Evolutionary conservation across 495 filamentous ascomycete species (phyloP).

Genomic region (Xylaria longipes): DNA sequence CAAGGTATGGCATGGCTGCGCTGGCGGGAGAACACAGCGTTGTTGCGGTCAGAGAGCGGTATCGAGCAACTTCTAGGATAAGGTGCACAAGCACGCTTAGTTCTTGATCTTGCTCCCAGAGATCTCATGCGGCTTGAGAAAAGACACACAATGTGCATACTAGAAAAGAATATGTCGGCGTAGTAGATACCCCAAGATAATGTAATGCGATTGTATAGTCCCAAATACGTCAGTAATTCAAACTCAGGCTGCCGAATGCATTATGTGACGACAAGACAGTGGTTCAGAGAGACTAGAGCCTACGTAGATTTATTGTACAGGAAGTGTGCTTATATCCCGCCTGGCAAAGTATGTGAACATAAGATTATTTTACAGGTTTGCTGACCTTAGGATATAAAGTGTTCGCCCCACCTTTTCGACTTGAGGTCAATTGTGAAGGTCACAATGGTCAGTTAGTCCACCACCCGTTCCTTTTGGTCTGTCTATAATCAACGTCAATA

Average conservation of each 20-base stretch:
- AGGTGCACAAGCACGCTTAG: not conserved
- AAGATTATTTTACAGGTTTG: not conserved
- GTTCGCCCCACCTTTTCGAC: not conserved
- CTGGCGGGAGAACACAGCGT: conserved; percentile 75
- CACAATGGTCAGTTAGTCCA: too few species aligned
- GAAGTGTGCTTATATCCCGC: not conserved
- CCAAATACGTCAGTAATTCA: not conserved
- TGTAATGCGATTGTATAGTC: not conserved
- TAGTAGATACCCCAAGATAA: not conserved
- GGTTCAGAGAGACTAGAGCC: not conserved
- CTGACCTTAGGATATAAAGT: not conserved
- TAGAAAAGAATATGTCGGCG: not conserved
- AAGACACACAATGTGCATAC: not conserved
- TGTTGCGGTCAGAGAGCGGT: conserved; percentile 46
- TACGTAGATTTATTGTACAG: not conserved
- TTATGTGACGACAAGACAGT: not conserved
- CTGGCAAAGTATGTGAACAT: not conserved
- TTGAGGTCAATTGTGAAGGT: too few species aligned
- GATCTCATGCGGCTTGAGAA: not conserved
- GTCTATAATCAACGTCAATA: not conserved
- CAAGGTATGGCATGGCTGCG: conserved; percentile 86
- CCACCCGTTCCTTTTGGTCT: not conserved
- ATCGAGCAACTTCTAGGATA: conserved; percentile 30
- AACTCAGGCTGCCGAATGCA: not conserved
- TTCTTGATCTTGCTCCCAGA: not conserved